Evolutionary conservation across 2,329 filamentous ascomycete genomes (phyloP).

Genomic region (Shiraia bambusicola): DNA sequence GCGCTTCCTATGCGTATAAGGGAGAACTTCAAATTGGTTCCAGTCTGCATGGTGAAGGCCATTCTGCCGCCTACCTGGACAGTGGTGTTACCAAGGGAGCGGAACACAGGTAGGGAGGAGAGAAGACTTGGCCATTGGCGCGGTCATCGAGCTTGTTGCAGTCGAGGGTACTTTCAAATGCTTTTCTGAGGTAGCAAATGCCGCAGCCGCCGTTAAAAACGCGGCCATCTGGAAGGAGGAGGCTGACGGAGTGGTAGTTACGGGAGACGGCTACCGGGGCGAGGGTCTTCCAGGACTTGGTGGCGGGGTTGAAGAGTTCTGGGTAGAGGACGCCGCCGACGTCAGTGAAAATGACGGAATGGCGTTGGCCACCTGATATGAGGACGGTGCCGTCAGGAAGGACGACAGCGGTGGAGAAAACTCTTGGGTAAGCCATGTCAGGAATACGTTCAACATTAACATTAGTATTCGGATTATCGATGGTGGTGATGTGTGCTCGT

Average conservation of each 20-base stretch:
- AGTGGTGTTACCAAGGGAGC: constrained; percentile 11
- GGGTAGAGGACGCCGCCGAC: constrained; percentile 22
- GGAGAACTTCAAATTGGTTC: constrained; percentile 11
- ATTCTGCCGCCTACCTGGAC: constrained; percentile 24
- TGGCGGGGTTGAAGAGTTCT: constrained; percentile 29
- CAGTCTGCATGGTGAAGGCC: constrained; percentile 11
- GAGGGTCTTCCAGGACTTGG: constrained; percentile 25
- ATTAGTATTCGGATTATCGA: constrained; percentile 16
- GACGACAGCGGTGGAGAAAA: constrained; percentile 27
- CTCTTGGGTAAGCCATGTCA: constrained; percentile 28
- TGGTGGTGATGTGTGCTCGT: constrained; percentile 26
- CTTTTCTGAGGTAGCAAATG: constrained; percentile 20
- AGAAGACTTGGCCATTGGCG: constrained; percentile 30
- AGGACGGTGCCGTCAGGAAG: constrained; percentile 31
- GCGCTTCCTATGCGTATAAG: constrained; percentile 30
- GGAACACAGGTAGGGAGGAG: constrained; percentile 27
- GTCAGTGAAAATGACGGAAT: constrained; percentile 27
- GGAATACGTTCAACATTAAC: constrained; percentile 25
- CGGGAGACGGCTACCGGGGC: constrained; percentile 26
- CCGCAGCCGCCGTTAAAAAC: constrained; percentile 31
- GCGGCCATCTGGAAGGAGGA: constrained; percentile 26
- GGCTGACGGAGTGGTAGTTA: constrained; percentile 29
- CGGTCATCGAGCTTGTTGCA: constrained; percentile 34
- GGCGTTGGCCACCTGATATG: constrained; percentile 29
- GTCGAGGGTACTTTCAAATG: constrained; percentile 21